Conservation (phyloP, 306 rosid species). For the Glycine soja region DNA sequence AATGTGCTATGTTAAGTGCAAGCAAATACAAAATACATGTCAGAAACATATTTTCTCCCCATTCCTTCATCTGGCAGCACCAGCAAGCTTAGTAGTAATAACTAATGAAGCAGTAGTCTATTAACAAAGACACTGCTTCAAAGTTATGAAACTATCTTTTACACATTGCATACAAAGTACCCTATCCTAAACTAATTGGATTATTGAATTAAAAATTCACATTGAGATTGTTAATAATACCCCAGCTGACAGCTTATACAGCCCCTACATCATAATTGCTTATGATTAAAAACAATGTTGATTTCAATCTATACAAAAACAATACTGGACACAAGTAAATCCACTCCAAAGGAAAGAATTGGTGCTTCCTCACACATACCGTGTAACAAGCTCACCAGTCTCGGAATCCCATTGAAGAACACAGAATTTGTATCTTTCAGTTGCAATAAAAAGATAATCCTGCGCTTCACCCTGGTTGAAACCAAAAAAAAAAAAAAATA, state of each 20-base stretch:
- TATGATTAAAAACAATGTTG: not conserved
- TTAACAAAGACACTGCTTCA: not conserved
- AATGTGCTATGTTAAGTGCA: not conserved
- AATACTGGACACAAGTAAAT: not conserved
- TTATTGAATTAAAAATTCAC: not conserved
- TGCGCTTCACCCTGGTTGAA: slow-evolving; percentile 86
- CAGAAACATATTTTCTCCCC: not conserved
- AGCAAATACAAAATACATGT: not conserved
- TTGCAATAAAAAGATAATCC: slow-evolving; percentile 89
- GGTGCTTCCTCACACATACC: slow-evolving; percentile 35
- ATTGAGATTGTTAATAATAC: not conserved
- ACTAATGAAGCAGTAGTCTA: not conserved
- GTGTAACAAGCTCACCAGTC: slow-evolving; percentile 73
- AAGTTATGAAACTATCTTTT: not conserved
- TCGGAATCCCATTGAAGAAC: slow-evolving; percentile 98
- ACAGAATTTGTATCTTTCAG: slow-evolving; percentile 97
- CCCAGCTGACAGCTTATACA: not conserved
- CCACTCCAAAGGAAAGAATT: not conserved
- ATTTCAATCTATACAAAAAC: not conserved
- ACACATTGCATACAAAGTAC: not conserved
- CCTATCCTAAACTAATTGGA: not conserved
- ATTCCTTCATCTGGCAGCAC: not conserved
- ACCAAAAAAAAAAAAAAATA: not conserved
- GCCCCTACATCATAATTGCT: slow-evolving; percentile 1
- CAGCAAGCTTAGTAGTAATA: not conserved